phyloP scores from a whole-genome alignment of 805 yeast genomes.

The Candida vaughaniae region DNA sequence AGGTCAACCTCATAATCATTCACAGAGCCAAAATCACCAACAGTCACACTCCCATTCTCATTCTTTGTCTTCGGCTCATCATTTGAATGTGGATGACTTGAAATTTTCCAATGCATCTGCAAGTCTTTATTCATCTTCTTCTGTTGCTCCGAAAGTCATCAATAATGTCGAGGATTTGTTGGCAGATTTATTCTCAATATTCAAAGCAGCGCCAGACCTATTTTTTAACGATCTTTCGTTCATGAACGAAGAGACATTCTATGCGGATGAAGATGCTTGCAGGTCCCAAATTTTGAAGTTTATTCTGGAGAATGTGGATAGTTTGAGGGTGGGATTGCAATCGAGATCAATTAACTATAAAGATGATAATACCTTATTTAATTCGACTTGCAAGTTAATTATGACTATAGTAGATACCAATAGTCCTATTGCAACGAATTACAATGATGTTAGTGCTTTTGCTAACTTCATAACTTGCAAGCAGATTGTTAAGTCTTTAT shows the following conservation, averaged over 20 bases:
- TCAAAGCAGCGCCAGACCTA: constrained; percentile 30
- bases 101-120: constrained; percentile 8
- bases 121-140: background rate
- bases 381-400: constrained; percentile 33
- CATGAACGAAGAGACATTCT: constrained; percentile 19
- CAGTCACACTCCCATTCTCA: background rate
- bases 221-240: constrained; percentile 29
- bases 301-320: constrained; percentile 23
- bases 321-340: constrained; percentile 18
- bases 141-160: constrained; percentile 2
- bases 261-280: constrained; percentile 13
- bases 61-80: background rate
- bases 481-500: constrained; percentile 29
- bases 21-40: constrained; percentile 1
- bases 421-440: constrained; percentile 14
- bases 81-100: constrained; percentile 12
- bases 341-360: constrained; percentile 12
- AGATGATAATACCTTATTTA: constrained; percentile 24
- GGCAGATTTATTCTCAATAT: constrained; percentile 31
- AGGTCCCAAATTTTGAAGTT: constrained; percentile 17
- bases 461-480: constrained; percentile 30
- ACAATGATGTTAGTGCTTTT: constrained; percentile 24
- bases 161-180: constrained; percentile 27
- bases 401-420: constrained; percentile 26
- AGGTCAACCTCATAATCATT: background rate